Percentiles rank a stretch among this genome's conserved stretches.
phyloP scores from a whole-genome alignment of 257 asterid genomes.

The Schizonepeta tenuifolia region DNA sequence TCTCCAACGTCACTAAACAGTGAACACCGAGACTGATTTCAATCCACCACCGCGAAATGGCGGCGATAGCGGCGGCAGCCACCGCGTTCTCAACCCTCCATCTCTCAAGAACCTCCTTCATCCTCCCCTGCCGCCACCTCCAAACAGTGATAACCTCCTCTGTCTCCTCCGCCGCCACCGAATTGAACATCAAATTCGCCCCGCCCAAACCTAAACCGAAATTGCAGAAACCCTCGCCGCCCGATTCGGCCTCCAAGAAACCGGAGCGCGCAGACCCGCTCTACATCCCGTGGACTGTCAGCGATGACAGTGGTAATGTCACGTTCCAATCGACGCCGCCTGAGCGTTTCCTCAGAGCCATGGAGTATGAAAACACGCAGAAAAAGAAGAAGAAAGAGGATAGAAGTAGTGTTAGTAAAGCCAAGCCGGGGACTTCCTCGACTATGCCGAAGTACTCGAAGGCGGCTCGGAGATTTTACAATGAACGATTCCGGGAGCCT shows the following conservation, averaged over 20 bases:
- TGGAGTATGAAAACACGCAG: conserved; percentile 60
- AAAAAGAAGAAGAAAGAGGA: conserved; percentile 59
- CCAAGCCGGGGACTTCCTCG: conserved; percentile 34
- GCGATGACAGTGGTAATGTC: conserved; percentile 69
- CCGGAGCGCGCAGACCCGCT: conserved; percentile 51
- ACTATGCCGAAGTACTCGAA: conserved; percentile 80
- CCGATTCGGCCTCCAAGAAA: conserved; percentile 34
- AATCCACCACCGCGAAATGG: conserved; percentile 51
- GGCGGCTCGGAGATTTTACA: conserved; percentile 94
- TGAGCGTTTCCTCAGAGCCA: conserved; percentile 51
- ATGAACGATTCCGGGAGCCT: conserved; percentile 81
- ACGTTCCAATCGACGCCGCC: conserved; percentile 59
- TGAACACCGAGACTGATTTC: not conserved
- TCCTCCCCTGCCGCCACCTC: conserved; percentile 55
- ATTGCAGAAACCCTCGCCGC: conserved; percentile 26
- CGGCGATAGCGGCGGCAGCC: conserved; percentile 73
- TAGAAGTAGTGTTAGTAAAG: conserved; percentile 35
- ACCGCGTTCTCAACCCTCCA: conserved; percentile 59
- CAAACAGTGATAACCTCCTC: conserved; percentile 53
- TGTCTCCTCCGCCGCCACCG: conserved; percentile 52
- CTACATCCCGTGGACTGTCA: conserved; percentile 69
- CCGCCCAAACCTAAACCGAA: conserved; percentile 58
- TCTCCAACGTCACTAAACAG: not conserved
- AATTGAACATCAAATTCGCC: conserved; percentile 74
- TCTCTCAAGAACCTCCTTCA: conserved; percentile 42